Conservation (phyloP, 257 asterid genomes). For the Leptodermis oblonga region DNA sequence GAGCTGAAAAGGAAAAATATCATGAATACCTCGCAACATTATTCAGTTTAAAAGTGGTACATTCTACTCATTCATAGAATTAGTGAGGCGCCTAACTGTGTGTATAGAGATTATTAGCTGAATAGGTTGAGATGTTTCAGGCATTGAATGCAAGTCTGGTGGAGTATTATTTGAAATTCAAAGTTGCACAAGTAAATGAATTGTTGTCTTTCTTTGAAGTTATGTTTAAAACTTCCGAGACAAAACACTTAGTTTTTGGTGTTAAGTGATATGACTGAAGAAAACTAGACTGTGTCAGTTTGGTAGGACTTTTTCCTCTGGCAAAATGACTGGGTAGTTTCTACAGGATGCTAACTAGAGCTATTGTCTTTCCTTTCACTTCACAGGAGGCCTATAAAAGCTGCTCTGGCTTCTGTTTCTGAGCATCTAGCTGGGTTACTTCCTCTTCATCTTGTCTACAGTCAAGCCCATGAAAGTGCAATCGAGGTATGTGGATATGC, state of each 20-base stretch:
- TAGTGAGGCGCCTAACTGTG: not conserved
- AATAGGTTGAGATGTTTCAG: not conserved
- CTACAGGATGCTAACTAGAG: conserved; percentile 4
- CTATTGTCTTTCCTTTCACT: conserved; percentile 13
- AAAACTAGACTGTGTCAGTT: not conserved
- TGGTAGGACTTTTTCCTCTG: not conserved
- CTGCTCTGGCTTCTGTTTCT: conserved; percentile 92
- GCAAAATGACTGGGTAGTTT: not conserved
- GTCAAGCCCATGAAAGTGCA: conserved; percentile 94
- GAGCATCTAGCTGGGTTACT: conserved; percentile 94
- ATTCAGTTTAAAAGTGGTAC: too few relatives aligned
- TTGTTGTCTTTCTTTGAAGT: not conserved
- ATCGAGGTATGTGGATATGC: conserved; percentile 54
- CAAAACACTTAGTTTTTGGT: not conserved
- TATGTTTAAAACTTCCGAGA: too few relatives aligned
- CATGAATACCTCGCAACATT: not conserved
- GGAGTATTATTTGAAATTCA: not conserved
- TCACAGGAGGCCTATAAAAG: conserved; percentile 85
- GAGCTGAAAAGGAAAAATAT: too few relatives aligned
- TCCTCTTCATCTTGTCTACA: conserved; percentile 96
- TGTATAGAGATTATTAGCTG: not conserved
- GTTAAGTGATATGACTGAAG: not conserved
- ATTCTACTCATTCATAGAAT: not conserved
- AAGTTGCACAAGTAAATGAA: not conserved
- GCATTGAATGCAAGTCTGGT: not conserved